Evolutionary conservation across 768 basidiomycete genomes (phyloP), one percentile per base, ranked within the genome.

Genomic region (Kwoniella mangroviensis): DNA sequence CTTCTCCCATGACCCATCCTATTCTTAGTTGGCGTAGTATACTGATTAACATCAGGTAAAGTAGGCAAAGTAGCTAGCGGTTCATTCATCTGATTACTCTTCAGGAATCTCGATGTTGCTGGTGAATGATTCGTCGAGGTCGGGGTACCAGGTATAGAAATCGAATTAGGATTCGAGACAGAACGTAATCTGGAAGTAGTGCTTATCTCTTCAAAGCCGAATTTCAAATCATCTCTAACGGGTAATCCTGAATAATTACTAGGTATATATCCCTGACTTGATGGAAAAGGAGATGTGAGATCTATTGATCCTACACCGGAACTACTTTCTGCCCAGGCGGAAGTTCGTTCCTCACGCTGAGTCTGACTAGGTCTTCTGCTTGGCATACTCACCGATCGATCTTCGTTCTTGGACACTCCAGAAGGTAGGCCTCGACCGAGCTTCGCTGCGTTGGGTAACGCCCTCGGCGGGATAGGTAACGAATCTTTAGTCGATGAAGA

Each of bases 381-480:
- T 2, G 68, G 68, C 68, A 69, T 59, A 49, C 55, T 63, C 1
- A 49, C 41, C 3, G 58, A 53, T 59, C 68, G 15, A 10, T 69
- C 68, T 22, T 69, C 68, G 24, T 24, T 51, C 40, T 64, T 63
- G 22, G 11, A 28, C 9, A 63, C 13, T 15, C 55, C 54, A 11
- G 15, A 49, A 1, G 67, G 77, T 21, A 79, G 11, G 15, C 73
- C 77, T 57, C 65, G 67, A n/a, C 77, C 75, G 22, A 64, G 64
- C 28, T 63, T 57, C 1, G 53, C 43, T 12, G 58, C 40, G 34
- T 70, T 63, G 10, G 67, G 56, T 7, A 83, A 69, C 9, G 82
- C 75, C 71, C 75, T 71, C 9, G 82, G 82, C 0, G 82, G 82
- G 5, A 70, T 65, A 19, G 82, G 82, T 12, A 83, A 55, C 6